Conservation (phyloP, 1,139 yeast species). For the Sugiyamaella novakii region DNA sequence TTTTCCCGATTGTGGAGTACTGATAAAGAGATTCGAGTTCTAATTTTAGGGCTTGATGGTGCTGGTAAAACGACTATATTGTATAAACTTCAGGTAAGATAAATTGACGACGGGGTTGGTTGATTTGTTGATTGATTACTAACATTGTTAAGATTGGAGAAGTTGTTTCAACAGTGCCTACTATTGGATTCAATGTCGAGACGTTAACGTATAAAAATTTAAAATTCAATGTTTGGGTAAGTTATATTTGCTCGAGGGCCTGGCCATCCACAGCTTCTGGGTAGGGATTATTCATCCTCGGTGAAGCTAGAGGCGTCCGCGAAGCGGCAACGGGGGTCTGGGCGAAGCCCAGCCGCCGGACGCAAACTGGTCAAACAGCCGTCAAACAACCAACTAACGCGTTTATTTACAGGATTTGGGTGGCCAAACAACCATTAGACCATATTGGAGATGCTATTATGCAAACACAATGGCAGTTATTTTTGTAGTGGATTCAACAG, state of each 20-base stretch:
- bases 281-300: too few relatives aligned
- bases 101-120: neutral
- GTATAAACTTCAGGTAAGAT: slow-evolving; percentile 68
- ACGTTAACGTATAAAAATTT: slow-evolving; percentile 87
- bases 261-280: too few relatives aligned
- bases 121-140: slow-evolving; percentile 8
- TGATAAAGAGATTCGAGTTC: slow-evolving; percentile 85
- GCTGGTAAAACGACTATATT: slow-evolving; percentile 97
- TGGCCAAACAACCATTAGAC: slow-evolving; percentile 95
- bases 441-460: slow-evolving; percentile 98
- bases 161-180: slow-evolving; percentile 91
- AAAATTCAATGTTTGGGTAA: slow-evolving; percentile 74
- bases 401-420: slow-evolving; percentile 76
- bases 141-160: slow-evolving; percentile 61
- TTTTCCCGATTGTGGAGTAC: slow-evolving; percentile 88
- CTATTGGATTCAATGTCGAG: slow-evolving; percentile 97
- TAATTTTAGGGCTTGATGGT: slow-evolving; percentile 93
- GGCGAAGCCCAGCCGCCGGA: neutral
- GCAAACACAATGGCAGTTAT: slow-evolving; percentile 95
- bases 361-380: neutral
- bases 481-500: slow-evolving; percentile 96
- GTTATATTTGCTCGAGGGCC: too few relatives aligned
- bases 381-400: neutral
- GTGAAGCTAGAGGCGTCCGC: too few relatives aligned
- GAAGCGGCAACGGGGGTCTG: too few relatives aligned